Base-by-base conservation (phyloP, 768 basidiomycete species). In the Hericium rajendrae region DNA sequence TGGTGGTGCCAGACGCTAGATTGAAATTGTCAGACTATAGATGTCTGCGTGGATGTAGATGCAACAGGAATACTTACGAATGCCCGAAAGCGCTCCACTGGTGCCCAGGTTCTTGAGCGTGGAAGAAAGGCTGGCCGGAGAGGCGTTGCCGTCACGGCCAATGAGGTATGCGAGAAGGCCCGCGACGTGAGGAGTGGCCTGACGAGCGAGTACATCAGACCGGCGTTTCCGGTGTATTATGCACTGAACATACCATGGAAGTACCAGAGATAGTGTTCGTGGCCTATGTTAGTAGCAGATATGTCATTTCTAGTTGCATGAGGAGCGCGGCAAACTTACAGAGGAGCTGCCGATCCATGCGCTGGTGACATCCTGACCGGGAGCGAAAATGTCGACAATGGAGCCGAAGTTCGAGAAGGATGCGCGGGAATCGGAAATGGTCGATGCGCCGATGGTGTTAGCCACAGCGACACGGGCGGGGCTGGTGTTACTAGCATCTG, bases 351-450 rank as follows among this genome's bases (percentile, higher is more conserved):
- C 50, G 24, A 53, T 56, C 22, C 49, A 58, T 2, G 62, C 52
- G 55, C 53, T 58, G 16, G 59, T 59, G 41, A 62, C 56, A 18
- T 57, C 49, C 16, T 40, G 24, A 28, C 65, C 65, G 9, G 64
- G 64, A 5, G 64, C 65, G 22, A 57, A 62, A 18, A 65, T 52
- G 48, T 63, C 64, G 38, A 66, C 58, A 48, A 54, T 32, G 24
- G 58, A 16, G 26, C 64, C 65, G 20, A 28, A 65, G 48, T 66
- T 66, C 16, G 65, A 66, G 58, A 59, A 61, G 38, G 41, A 55
- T 10, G 62, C 59, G 2, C 57, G 46, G 4, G 38, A 38, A 48
- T 59, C 62, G 13, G 43, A 37, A 22, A 64, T 56, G 46, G 51
- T 51, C 26, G 49, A 49, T 8, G 65, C 63, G 18, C 59, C 63